Percentiles rank a stretch among this genome's conserved stretches.
phyloP scores from a whole-genome alignment of 2,329 filamentous ascomycete species.

The Chalaropsis ovoidea region DNA sequence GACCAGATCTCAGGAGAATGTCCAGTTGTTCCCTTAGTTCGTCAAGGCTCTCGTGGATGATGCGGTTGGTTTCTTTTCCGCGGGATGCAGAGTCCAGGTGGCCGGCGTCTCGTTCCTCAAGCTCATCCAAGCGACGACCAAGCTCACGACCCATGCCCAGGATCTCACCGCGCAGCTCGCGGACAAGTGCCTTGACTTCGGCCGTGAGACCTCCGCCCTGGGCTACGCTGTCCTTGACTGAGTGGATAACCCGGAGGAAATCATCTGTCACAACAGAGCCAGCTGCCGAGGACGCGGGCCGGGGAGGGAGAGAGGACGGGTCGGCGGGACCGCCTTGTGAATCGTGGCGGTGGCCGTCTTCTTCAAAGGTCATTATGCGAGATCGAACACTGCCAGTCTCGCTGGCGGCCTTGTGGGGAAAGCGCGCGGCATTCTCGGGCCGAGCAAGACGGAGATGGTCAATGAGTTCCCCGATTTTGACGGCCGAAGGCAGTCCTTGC shows the following conservation, averaged over 20 bases:
- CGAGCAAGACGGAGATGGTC: slow-evolving; percentile 20
- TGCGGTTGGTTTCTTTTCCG: slow-evolving; percentile 45
- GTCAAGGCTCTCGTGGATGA: slow-evolving; percentile 69
- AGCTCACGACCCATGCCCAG: slow-evolving; percentile 90
- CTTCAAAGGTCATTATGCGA: slow-evolving; percentile 36
- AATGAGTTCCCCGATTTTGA: slow-evolving; percentile 60
- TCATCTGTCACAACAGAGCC: slow-evolving; percentile 59
- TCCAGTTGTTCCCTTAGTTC: slow-evolving; percentile 81
- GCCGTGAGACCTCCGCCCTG: slow-evolving; percentile 82
- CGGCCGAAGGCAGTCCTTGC: slow-evolving; percentile 47
- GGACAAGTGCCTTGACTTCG: slow-evolving; percentile 81
- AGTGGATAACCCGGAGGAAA: slow-evolving; percentile 68
- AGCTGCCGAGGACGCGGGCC: slow-evolving; percentile 24
- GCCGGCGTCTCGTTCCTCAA: slow-evolving; percentile 32
- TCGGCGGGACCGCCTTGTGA: slow-evolving; percentile 18
- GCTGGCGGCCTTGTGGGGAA: slow-evolving; percentile 18
- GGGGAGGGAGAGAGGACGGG: background rate
- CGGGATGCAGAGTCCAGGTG: slow-evolving; percentile 8
- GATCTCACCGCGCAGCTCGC: slow-evolving; percentile 83
- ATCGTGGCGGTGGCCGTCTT: slow-evolving; percentile 28
- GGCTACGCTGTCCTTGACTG: slow-evolving; percentile 82
- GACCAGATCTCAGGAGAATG: slow-evolving; percentile 63
- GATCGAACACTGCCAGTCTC: slow-evolving; percentile 26
- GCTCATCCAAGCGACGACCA: slow-evolving; percentile 72
- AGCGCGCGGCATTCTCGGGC: slow-evolving; percentile 15